phyloP scores from a whole-genome alignment of 2,329 filamentous ascomycete species.

The Aspergillus versicolor region DNA sequence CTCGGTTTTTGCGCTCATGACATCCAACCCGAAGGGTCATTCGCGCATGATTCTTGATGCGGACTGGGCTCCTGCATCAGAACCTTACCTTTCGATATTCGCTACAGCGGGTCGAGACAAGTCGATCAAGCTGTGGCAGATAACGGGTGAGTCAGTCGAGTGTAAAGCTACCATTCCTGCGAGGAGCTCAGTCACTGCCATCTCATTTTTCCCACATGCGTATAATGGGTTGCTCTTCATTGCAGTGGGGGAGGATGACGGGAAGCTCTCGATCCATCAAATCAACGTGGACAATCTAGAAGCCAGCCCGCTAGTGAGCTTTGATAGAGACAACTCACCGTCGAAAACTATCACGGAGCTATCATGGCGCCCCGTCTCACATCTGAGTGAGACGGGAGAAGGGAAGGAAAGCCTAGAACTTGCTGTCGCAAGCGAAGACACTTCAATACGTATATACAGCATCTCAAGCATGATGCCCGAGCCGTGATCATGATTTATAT shows the following conservation, averaged over 20 bases:
- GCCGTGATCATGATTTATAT: constrained; percentile 18
- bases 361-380: constrained; percentile 61
- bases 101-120: constrained; percentile 91
- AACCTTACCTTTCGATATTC: constrained; percentile 55
- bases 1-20: constrained; percentile 56
- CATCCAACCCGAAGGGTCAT: constrained; percentile 80
- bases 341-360: constrained; percentile 67
- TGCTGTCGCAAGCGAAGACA: constrained; percentile 49
- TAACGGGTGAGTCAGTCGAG: constrained; percentile 45
- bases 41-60: constrained; percentile 88
- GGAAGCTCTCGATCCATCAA: constrained; percentile 44
- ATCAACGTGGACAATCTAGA: constrained; percentile 34
- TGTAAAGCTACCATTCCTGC: constrained; percentile 56
- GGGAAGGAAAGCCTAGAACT: constrained; percentile 30
- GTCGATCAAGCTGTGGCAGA: constrained; percentile 69
- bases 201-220: constrained; percentile 59
- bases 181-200: constrained; percentile 65
- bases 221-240: constrained; percentile 36
- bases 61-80: constrained; percentile 67
- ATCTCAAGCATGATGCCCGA: constrained; percentile 33
- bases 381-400: constrained; percentile 10
- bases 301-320: constrained; percentile 27
- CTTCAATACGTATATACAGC: constrained; percentile 42
- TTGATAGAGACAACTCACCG: constrained; percentile 49
- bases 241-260: constrained; percentile 50